Base-by-base conservation (phyloP, 306 rosid species). In the Quercus gilva region DNA sequence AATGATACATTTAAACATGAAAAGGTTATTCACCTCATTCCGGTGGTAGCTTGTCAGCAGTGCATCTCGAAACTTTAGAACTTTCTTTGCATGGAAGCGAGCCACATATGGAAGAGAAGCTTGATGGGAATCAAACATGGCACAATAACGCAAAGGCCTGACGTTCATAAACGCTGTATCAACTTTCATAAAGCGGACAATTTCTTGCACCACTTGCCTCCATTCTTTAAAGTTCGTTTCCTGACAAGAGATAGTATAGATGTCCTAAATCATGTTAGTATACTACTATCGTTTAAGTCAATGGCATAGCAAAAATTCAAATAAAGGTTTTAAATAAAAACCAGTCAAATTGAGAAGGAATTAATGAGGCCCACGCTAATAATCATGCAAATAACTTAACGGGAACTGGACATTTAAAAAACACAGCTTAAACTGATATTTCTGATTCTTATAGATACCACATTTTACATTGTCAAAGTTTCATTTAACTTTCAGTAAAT, bases 151-250 rank as follows among this genome's bases (percentile, higher is more conserved):
- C 91, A 96, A 71, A 29, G 98, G 92, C 83, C 97, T 92, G 73
- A 88, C 79, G 78, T 89, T 86, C 86, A 82, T 84, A 76, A 90
- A 90, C 59, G 87, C 89, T 4, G 77, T 86, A 71, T 94, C 98
- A 74, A 85, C 90, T 80, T 89, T 86, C 80, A 92, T 89, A 84
- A 96, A 93, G 75, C 93, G 91, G 63, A 76, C 89, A 90, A 93
- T 90, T 89, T 96, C 99, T 87, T 93, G 94, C 82, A 96, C 93
- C 87, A 93, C 98, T 85, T 77, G 93, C 90, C 89, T 87, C 99
- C 99, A 96, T 87, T 96, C 99, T 84, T 90, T 96, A 55, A 90
- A 90, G 83, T 89, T 92, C 57, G 97, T 93, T 65, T 88, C 94
- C 99, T 96, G 89, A 83, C 84, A 84, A 80, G 63, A 77, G 73